Conservation (phyloP, 768 basidiomycete species). For the Auricularia cornea region DNA sequence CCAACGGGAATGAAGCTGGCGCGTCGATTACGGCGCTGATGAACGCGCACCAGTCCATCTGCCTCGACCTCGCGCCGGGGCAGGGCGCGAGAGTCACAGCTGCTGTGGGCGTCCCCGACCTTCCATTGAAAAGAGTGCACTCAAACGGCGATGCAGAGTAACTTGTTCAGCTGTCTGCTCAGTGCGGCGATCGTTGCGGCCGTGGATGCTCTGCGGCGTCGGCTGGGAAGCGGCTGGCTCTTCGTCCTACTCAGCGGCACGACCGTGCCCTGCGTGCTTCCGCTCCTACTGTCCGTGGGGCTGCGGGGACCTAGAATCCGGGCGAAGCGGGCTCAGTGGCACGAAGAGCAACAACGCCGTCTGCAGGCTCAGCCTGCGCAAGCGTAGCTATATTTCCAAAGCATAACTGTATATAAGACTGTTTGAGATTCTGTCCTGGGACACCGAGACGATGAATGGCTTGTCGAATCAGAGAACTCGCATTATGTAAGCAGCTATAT, state of each 20-base stretch:
- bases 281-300: neutral
- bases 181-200: slow-evolving; percentile 8
- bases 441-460: no score
- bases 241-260: neutral
- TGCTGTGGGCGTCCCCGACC: neutral
- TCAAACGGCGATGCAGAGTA: slow-evolving; percentile 15
- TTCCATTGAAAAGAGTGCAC: no score
- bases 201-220: neutral
- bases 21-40: slow-evolving; percentile 9
- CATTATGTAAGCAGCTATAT: no score
- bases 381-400: no score
- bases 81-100: slow-evolving; percentile 24
- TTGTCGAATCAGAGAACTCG: no score
- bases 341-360: no score
- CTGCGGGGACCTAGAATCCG: neutral
- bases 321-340: no score
- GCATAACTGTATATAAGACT: no score
- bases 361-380: no score
- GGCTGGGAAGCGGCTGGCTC: neutral
- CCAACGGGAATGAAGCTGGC: slow-evolving; percentile 5
- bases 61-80: slow-evolving; percentile 25
- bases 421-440: no score
- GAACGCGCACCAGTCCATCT: slow-evolving; percentile 10
- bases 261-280: neutral
- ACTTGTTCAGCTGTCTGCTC: slow-evolving; percentile 13